phyloP scores from a whole-genome alignment of 208 protist genomes.

The Wallacemonas rigidus region DNA sequence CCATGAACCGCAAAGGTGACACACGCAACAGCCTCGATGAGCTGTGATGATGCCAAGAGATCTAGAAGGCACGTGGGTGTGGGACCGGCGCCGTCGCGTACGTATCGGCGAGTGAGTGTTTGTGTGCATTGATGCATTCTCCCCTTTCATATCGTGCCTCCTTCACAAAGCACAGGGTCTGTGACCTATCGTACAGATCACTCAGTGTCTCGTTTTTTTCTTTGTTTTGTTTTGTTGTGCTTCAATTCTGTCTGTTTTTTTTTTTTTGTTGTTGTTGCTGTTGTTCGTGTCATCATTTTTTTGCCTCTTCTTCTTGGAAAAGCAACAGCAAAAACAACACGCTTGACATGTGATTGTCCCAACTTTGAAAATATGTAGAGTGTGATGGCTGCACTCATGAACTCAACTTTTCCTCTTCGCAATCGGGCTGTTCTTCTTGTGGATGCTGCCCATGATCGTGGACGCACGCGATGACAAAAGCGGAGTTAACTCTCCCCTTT shows the following conservation, averaged over 20 bases:
- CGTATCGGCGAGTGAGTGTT: too few relatives aligned
- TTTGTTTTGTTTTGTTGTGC: constrained; percentile 6
- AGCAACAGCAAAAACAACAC: background rate
- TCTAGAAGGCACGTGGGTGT: too few relatives aligned
- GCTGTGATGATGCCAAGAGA: background rate
- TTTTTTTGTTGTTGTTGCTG: background rate
- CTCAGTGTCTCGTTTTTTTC: constrained; percentile 11
- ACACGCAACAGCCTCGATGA: constrained; percentile 15
- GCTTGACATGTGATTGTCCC: background rate
- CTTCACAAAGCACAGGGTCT: too few relatives aligned
- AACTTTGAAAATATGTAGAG: background rate
- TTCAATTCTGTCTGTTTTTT: constrained; percentile 9
- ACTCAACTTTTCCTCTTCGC: background rate
- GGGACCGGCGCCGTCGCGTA: too few relatives aligned
- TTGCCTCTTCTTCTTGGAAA: background rate
- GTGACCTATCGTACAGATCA: too few relatives aligned
- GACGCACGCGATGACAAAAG: too few relatives aligned
- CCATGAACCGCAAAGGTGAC: constrained; percentile 25
- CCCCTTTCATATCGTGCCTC: too few relatives aligned
- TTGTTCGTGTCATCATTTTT: constrained; percentile 8
- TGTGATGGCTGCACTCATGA: background rate
- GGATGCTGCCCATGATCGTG: too few relatives aligned
- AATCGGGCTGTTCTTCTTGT: background rate
- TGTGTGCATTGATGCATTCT: too few relatives aligned
- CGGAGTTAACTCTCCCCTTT: too few relatives aligned